phyloP scores from a whole-genome alignment of 176 grass and related monocot genomes.

The Alopecurus myosuroides region DNA sequence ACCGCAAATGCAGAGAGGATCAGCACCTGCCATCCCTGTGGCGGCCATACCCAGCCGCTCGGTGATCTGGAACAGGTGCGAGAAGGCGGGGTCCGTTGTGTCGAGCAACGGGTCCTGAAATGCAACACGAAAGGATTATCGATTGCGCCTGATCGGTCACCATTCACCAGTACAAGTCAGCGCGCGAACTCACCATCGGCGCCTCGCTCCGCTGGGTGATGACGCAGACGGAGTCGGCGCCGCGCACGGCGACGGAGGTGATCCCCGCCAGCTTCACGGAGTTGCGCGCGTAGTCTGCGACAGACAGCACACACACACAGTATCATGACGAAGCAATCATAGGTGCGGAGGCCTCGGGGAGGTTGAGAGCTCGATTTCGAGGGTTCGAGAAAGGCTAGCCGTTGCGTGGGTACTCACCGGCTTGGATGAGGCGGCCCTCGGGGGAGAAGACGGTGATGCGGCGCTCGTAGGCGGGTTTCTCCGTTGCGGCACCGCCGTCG shows the following conservation, averaged over 20 bases:
- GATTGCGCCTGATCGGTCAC: neutral
- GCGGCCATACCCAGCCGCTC: conserved; percentile 43
- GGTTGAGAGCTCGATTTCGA: neutral
- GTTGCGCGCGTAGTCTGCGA: conserved; percentile 53
- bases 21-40: conserved; percentile 48
- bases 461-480: conserved; percentile 22
- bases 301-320: neutral
- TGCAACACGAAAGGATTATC: neutral
- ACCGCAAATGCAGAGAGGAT: neutral
- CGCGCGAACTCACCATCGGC: conserved; percentile 22
- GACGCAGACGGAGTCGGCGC: conserved; percentile 46
- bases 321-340: neutral
- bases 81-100: conserved; percentile 1
- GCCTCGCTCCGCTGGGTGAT: conserved; percentile 42
- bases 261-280: conserved; percentile 48
- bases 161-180: neutral
- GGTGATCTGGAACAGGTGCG: conserved; percentile 51
- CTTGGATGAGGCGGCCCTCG: conserved; percentile 51
- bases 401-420: conserved; percentile 36
- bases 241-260: conserved; percentile 64
- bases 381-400: neutral
- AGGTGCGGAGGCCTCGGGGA: neutral
- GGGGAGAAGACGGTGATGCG: conserved; percentile 55
- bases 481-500: neutral
- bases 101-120: conserved; percentile 53